Base-by-base conservation (phyloP, 345 rosid genomes). In the Aquilaria sinensis region DNA sequence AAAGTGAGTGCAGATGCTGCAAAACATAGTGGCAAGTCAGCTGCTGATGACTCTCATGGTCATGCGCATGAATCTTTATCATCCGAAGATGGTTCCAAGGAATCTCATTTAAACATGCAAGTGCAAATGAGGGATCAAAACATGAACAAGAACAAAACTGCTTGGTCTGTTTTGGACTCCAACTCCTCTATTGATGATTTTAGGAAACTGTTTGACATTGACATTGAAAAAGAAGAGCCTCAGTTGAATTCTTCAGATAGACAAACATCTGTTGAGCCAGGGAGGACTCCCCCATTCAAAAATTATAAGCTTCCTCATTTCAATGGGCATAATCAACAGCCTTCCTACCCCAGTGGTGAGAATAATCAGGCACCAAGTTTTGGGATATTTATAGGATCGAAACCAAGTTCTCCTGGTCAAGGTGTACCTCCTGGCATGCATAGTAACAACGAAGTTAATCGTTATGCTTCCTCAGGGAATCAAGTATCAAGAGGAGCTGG, bases 341-440 rank as follows among this genome's bases (percentile, higher is more conserved):
- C 53, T 1, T n/a, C 52, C 53, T 48, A 29, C 29, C 54, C 71
- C 32, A 47, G 9, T 46, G 15, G 55, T 61, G 59, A 79, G 10
- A 60, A 53, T 46, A 65, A 63, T 15, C 59, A 64, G 11, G 37
- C 73, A 14, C 67, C 75, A 50, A 58, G 85, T 71, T 86, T 66
- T 74, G 96, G 96, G 48, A 71, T 77, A 53, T 83, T 88, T 74
- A 91, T 94, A 68, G 64, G 71, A 63, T 57, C 76, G 13, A 75
- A 58, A 12, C 52, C 65, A 49, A 69, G 56, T 62, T 15, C 50
- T 32, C 57, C 70, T 31, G 51, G 63, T 4, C 74, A 61, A 47
- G 72, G 65, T 55, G 69, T 43, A 31, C 53, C 65, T 23, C 51
- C 56, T 12, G 51, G 53, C 31, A 49, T 15, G 33, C 45, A 58